Conservation (phyloP, 495 filamentous ascomycete species). For the Massariosphaeria phaeospora region DNA sequence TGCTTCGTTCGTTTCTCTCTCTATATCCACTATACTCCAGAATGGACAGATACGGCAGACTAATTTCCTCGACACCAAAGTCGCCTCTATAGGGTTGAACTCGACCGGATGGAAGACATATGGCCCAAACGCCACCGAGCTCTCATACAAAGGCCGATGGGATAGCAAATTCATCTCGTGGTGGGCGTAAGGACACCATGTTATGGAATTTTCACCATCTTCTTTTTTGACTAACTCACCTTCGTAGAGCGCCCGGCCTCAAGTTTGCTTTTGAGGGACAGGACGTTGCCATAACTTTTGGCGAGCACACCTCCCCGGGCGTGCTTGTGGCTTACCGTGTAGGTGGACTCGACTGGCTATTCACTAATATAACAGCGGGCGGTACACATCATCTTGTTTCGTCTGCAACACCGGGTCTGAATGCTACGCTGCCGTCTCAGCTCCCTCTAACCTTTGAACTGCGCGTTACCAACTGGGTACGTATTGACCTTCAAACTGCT, state of each 20-base stretch:
- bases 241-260: constrained; percentile 52
- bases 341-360: constrained; percentile 58
- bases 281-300: constrained; percentile 60
- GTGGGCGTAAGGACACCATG: constrained; percentile 45
- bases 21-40: constrained; percentile 52
- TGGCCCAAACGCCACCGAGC: constrained; percentile 51
- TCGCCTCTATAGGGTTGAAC: constrained; percentile 36
- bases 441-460: constrained; percentile 49
- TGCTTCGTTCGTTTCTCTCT: constrained; percentile 3
- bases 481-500: too few species aligned
- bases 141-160: constrained; percentile 69
- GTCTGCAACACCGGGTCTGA: constrained; percentile 42
- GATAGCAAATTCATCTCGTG: constrained; percentile 62
- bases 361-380: constrained; percentile 60
- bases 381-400: constrained; percentile 58
- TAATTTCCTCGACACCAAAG: constrained; percentile 45
- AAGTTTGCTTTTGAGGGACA: constrained; percentile 62
- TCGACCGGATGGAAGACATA: constrained; percentile 47
- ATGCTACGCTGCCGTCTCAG: constrained; percentile 37
- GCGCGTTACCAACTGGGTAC: constrained; percentile 64
- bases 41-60: constrained; percentile 53
- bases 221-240: not conserved
- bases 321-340: constrained; percentile 60
- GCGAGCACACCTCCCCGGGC: constrained; percentile 51
- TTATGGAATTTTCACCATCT: not conserved